A percentile compares a stretch with the other conserved stretches of the same genome.
Evolutionary conservation across 192 early-diverging fungal species (phyloP).

Genomic region (Backusella morwellensis): DNA sequence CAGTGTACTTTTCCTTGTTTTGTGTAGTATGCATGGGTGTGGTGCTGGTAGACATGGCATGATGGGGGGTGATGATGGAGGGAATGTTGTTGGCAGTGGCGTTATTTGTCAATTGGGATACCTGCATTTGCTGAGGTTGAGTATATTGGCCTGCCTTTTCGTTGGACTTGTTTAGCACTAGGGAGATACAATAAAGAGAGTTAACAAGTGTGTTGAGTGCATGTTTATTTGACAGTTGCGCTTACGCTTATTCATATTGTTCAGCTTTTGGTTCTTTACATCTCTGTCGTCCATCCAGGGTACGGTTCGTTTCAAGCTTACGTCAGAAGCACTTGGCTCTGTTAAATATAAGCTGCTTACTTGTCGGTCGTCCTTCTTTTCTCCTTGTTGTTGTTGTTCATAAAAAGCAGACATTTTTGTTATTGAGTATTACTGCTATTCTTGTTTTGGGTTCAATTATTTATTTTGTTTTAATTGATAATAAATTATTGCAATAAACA

Average conservation of each 20-base stretch:
- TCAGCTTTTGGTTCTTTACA: not conserved
- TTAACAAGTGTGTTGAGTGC: not conserved
- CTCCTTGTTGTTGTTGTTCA: not conserved
- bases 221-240: not conserved
- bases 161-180: conserved; percentile 1
- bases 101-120: conserved; percentile 6
- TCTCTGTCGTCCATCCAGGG: conserved; percentile 7
- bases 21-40: not conserved
- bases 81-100: not conserved
- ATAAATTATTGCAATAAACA: not conserved
- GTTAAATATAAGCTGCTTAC: not conserved
- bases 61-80: not conserved
- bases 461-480: not conserved
- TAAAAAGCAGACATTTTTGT: not conserved
- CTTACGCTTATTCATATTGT: not conserved
- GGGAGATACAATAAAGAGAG: not conserved
- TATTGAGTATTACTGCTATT: not conserved
- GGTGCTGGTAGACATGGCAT: not conserved
- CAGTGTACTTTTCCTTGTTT: not conserved
- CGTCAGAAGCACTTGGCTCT: not conserved
- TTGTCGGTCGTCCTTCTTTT: not conserved
- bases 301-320: not conserved
- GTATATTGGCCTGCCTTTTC: not conserved
- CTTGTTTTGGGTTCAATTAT: not conserved
- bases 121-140: conserved; percentile 13